Evolutionary conservation across 2,329 filamentous ascomycete genomes (phyloP), one percentile per base, ranked within the genome.

Genomic region (Phoma herbarum): DNA sequence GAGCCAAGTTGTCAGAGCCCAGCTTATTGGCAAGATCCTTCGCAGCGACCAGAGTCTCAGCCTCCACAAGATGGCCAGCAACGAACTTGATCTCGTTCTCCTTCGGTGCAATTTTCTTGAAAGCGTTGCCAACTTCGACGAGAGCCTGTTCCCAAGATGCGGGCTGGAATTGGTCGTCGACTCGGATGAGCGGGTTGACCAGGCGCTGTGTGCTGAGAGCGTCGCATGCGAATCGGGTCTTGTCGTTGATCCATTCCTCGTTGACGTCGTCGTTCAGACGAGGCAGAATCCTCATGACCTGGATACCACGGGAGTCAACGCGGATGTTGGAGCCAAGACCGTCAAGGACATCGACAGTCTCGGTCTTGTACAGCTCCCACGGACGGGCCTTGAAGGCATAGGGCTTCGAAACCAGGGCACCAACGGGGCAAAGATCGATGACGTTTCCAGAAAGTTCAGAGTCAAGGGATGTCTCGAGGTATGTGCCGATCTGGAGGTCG

Each of bases 211-310:
- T 98, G 86, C 93, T 96, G 66, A 99, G 85, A 48, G 95, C 95
- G 77, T 99, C 95, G 77, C 93, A 96, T 41, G 95, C 94, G 77
- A 98, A 99, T 65, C 95, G 88, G 39, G 92, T 89, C 85, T 98
- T 99, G 83, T 99, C 95, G 80, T 98, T 95, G 78, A 99, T 98
- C 95, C 95, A 99, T 80, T 99, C 95, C 82, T 99, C 95, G 79
- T 99, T 99, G 71, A 99, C 88, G 72, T 98, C 93, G 76, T 99
- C 95, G 77, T 99, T 99, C 61, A 99, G 85, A 71, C 95, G 88
- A 59, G 95, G 95, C 16, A 97, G 77, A 60, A 99, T 85, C 70
- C 95, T 90, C 93, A 99, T 97, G 50, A 99, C 94, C 81, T 98
- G 93, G 66, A 97, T 84, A 59, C 95, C 95, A 73, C 95, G 88